Evolutionary conservation across 2,329 filamentous ascomycete species (phyloP).

Genomic region (Penicillium italicum): DNA sequence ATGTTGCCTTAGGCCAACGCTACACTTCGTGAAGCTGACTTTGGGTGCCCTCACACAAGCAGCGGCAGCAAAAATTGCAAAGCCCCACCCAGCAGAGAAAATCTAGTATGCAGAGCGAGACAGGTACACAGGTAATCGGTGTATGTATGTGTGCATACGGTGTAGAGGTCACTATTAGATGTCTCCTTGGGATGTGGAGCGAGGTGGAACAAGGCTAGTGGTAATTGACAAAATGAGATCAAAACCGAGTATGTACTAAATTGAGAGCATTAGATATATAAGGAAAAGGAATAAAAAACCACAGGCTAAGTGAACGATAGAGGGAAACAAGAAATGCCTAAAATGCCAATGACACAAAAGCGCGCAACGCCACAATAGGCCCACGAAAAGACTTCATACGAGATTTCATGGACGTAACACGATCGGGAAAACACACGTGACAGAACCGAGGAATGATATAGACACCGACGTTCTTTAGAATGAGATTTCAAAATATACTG

Average conservation of each 20-base stretch:
- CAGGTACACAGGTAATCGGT: too few relatives aligned
- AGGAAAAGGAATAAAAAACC: not conserved
- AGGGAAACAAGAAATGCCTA: not conserved
- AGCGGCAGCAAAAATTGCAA: too few relatives aligned
- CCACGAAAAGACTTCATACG: not conserved
- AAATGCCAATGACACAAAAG: slow-evolving; percentile 4
- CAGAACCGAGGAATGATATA: not conserved
- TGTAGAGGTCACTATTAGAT: too few relatives aligned
- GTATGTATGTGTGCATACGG: too few relatives aligned
- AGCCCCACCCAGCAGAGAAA: too few relatives aligned
- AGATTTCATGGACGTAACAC: slow-evolving; percentile 1
- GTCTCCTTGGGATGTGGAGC: too few relatives aligned
- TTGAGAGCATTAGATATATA: slow-evolving; percentile 6
- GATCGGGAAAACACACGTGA: not conserved
- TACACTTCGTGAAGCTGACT: too few relatives aligned
- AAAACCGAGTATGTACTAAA: slow-evolving; percentile 7
- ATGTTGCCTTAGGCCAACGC: too few relatives aligned
- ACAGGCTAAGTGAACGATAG: slow-evolving; percentile 9
- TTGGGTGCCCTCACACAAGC: too few relatives aligned
- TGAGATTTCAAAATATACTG: not conserved
- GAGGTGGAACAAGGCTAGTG: not conserved
- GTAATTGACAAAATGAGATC: slow-evolving; percentile 1
- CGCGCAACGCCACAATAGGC: slow-evolving; percentile 2
- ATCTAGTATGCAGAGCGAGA: too few relatives aligned
- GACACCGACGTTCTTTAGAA: not conserved